Conservation (phyloP, 106 monocot genomes). For the Dendrobium huoshanense region DNA sequence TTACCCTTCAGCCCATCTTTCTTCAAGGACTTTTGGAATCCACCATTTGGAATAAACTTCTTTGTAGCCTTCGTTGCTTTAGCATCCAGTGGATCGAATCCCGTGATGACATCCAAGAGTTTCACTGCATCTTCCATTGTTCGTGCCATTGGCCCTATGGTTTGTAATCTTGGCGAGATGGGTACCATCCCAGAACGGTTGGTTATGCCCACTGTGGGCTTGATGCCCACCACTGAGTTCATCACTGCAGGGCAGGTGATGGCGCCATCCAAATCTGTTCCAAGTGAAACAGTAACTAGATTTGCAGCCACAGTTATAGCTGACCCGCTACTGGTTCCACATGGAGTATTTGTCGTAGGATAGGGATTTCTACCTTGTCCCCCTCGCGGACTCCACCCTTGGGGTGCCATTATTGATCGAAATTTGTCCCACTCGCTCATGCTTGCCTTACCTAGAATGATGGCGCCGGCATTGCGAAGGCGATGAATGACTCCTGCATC, state of each 20-base stretch:
- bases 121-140: conserved; percentile 48
- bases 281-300: conserved; percentile 54
- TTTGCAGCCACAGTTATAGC: conserved; percentile 76
- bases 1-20: conserved; percentile 44
- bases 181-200: neutral
- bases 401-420: conserved; percentile 22
- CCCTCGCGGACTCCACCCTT: conserved; percentile 60
- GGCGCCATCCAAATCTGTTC: conserved; percentile 63
- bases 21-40: conserved; percentile 46
- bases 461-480: conserved; percentile 46
- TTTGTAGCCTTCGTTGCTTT: conserved; percentile 29
- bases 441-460: conserved; percentile 73
- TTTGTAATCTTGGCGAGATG: neutral
- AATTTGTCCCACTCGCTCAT: conserved; percentile 71
- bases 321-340: conserved; percentile 72
- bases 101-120: conserved; percentile 47
- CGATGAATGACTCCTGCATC: conserved; percentile 48
- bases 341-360: conserved; percentile 30
- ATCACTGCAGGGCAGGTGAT: conserved; percentile 53
- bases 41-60: conserved; percentile 44
- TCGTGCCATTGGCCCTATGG: conserved; percentile 24
- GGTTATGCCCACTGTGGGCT: too few relatives aligned
- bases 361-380: conserved; percentile 78
- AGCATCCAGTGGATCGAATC: conserved; percentile 40
- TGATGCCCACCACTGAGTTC: conserved; percentile 2